Evolutionary conservation across 139 green algal genomes (phyloP), one percentile per base, ranked within the genome.

Genomic region (Coccomyxa sp.): DNA sequence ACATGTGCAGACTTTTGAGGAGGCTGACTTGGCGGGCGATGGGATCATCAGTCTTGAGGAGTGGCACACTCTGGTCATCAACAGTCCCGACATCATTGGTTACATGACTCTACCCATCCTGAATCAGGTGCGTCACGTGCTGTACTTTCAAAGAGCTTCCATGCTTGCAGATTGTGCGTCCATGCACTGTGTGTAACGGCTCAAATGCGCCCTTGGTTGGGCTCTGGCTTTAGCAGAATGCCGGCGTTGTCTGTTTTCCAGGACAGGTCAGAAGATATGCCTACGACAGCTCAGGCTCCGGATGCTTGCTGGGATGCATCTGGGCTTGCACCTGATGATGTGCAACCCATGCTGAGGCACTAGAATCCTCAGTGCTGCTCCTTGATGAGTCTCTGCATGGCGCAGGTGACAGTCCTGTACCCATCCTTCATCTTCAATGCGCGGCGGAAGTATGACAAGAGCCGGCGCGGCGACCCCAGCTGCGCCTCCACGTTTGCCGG

Each of bases 41-140:
- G 89, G 89, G 27, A 78, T 81, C 55, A 94, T 94, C 76, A 87
- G 87, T 78, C 81, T 81, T 34, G 88, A 93, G 64, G 90, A 94
- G 80, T 94, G 89, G 89, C 54, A 74, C 35, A 40, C 70, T 8
- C 73, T 94, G 29, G 83, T 90, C 31, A 44, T 81, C n/a, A 74
- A 82, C 4, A 83, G 89, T 70, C 90, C 90, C 31, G 71, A 77
- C 16, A 81, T 94, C 41, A 87, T 94, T 8, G 81, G 69, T 0
- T 94, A 91, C 86, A 94, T 94, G 90, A 94, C 90, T 8, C 82
- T 94, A 24, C 86, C 89, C 22, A 81, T 90, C 64, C 82, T 94
- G 31, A 83, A 69, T 7, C 79, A 88, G 10, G 39, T 92, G 68
- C 16, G 44, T 12, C 44, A 12, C 44, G 14, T 58, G 44, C 44